Conservation (phyloP, 108 stramenopile species). For the Fistulifera pelliculosa region DNA sequence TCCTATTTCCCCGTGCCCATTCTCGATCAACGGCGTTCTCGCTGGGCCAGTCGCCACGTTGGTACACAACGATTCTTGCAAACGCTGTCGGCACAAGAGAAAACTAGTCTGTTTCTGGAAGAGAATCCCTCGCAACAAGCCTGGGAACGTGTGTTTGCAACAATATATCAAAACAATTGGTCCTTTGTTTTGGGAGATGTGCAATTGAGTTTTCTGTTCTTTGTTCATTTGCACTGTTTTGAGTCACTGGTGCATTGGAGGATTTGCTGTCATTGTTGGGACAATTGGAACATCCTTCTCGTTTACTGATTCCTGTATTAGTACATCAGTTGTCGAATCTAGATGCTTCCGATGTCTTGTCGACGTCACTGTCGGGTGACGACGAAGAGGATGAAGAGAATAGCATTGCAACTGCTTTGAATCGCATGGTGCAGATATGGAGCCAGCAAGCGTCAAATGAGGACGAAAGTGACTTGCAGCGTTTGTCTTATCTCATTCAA, state of each 20-base stretch:
- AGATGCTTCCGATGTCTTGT: not conserved
- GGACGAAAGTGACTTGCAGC: too few species aligned
- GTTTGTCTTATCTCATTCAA: too few species aligned
- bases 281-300: not conserved
- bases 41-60: conserved; percentile 25
- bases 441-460: too few species aligned
- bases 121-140: conserved; percentile 5
- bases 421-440: too few species aligned
- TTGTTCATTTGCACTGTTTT: conserved; percentile 65
- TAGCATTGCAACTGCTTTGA: too few species aligned
- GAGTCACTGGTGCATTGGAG: conserved; percentile 77
- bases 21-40: conserved; percentile 17
- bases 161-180: conserved; percentile 29
- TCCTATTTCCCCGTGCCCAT: conserved; percentile 66
- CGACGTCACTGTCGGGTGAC: not conserved
- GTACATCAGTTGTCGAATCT: not conserved
- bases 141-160: conserved; percentile 25
- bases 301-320: not conserved
- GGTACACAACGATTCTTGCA: conserved; percentile 58
- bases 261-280: conserved; percentile 20
- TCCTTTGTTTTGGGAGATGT: conserved; percentile 60
- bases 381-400: too few species aligned
- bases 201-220: conserved; percentile 59
- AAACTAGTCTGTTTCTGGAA: conserved; percentile 42
- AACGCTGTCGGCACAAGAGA: conserved; percentile 31